A percentile compares a stretch with the other conserved stretches of the same genome.
Evolutionary conservation across 495 filamentous ascomycete species (phyloP).

Genomic region (Trypethelium eluteriae): DNA sequence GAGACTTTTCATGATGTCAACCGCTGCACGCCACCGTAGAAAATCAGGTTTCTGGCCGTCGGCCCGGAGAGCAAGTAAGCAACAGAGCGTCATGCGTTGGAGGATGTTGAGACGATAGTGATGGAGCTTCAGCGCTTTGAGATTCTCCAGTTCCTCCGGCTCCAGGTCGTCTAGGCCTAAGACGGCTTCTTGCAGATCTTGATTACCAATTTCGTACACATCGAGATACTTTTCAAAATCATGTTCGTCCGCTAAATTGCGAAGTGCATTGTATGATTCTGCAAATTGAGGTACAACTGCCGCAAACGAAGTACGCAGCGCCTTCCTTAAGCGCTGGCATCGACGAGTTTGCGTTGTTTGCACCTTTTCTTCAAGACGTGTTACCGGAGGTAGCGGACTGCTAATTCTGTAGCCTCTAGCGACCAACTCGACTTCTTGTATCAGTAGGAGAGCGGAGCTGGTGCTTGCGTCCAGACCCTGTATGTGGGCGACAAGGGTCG

Average conservation of each 20-base stretch:
- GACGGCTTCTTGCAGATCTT: conserved; percentile 60
- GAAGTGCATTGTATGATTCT: conserved; percentile 56
- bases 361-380: conserved; percentile 34
- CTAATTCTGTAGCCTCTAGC: conserved; percentile 80
- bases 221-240: conserved; percentile 86
- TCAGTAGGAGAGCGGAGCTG: conserved; percentile 70
- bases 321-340: conserved; percentile 69
- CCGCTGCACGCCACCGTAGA: conserved; percentile 65
- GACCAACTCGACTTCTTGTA: conserved; percentile 95
- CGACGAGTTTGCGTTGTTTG: conserved; percentile 53
- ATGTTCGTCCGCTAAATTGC: conserved; percentile 62
- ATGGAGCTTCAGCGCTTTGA: conserved; percentile 69
- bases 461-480: conserved; percentile 78
- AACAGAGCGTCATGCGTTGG: conserved; percentile 76
- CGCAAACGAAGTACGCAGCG: conserved; percentile 59
- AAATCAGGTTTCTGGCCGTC: conserved; percentile 75
- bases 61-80: conserved; percentile 78
- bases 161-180: conserved; percentile 52
- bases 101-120: conserved; percentile 72
- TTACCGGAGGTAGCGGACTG: conserved; percentile 28
- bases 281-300: conserved; percentile 63
- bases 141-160: conserved; percentile 65
- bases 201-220: conserved; percentile 78
- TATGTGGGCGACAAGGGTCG: conserved; percentile 61
- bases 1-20: conserved; percentile 64